phyloP scores from a whole-genome alignment of 345 rosid species.

The Corchorus olitorius region DNA sequence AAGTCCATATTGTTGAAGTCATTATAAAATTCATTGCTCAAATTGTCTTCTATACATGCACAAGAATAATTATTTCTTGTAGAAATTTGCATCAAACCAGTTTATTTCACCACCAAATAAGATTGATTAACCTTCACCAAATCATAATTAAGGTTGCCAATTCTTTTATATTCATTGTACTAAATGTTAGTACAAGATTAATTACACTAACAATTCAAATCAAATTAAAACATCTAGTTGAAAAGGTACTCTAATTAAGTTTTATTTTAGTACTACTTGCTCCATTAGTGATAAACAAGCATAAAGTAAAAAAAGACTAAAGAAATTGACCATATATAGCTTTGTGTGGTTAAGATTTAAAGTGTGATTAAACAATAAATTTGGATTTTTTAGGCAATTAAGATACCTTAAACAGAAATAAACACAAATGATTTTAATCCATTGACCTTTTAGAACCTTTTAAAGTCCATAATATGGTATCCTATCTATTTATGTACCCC shows the following conservation, averaged over 20 bases:
- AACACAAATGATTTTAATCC: neutral
- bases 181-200: too few relatives aligned
- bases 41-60: neutral
- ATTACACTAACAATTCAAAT: neutral
- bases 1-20: neutral
- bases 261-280: neutral
- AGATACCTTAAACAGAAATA: neutral
- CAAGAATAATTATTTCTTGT: neutral
- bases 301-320: neutral
- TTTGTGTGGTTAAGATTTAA: conserved; percentile 8
- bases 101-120: neutral
- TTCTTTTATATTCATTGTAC: too few relatives aligned
- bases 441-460: neutral
- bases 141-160: neutral
- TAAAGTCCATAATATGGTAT: neutral
- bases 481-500: neutral
- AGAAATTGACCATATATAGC: neutral
- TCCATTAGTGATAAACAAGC: neutral
- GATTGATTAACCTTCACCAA: neutral
- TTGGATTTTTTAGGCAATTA: neutral
- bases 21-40: neutral
- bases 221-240: neutral
- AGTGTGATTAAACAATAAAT: conserved; percentile 1
- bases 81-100: neutral
- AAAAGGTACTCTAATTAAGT: neutral